Conservation (phyloP, 164 flowering plant genomes). For the Aristolochia fimbriata region DNA sequence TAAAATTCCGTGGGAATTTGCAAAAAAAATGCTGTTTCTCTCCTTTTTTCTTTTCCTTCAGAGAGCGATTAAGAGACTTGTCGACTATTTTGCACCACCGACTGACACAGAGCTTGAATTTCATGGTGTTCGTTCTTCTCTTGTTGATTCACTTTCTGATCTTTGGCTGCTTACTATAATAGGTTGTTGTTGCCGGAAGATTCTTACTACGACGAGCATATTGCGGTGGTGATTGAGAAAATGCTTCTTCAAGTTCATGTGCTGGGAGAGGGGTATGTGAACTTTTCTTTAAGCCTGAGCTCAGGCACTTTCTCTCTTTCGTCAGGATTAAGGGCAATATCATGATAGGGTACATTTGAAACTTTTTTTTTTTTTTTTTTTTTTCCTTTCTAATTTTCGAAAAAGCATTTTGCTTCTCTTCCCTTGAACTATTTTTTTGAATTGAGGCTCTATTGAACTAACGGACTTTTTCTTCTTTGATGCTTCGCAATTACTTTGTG, state of each 20-base stretch:
- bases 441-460: not conserved
- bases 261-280: slow-evolving; percentile 71
- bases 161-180: slow-evolving; percentile 6
- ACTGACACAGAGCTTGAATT: not conserved
- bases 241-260: slow-evolving; percentile 60
- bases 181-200: slow-evolving; percentile 71
- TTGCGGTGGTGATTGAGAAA: slow-evolving; percentile 25
- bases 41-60: too few species aligned
- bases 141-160: not conserved
- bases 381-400: too few species aligned
- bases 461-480: not conserved
- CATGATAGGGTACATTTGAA: too few species aligned
- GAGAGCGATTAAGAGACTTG: too few species aligned
- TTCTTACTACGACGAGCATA: slow-evolving; percentile 47
- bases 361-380: too few species aligned
- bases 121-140: not conserved
- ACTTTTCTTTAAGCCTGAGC: not conserved
- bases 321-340: too few species aligned
- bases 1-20: too few species aligned
- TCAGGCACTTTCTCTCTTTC: too few species aligned
- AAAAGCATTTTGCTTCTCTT: not conserved
- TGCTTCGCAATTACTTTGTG: not conserved
- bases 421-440: not conserved
- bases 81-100: too few species aligned
- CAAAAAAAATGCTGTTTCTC: too few species aligned